A percentile compares a stretch with the other conserved stretches of the same genome.
These are phyloP conservation scores for Dothistroma pini DNA, from an alignment of 2,329 filamentous ascomycete genomes.

Conservation along the genomic window DNA sequence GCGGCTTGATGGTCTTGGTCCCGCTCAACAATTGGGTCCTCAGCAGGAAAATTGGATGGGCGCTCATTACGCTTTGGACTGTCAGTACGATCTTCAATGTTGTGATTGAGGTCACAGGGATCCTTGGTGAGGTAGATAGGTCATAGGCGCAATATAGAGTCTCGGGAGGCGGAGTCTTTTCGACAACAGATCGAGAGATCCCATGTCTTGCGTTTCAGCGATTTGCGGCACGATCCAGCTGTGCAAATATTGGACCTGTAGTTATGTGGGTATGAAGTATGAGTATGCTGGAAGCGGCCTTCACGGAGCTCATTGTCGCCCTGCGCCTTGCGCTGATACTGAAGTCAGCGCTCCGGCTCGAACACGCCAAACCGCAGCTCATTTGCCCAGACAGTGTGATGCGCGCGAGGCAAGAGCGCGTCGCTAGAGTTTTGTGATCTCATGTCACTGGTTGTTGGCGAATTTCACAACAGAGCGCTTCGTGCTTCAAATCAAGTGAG, in stretches of 20 bases:
- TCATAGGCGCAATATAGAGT: background rate
- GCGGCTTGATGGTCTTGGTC: conserved; percentile 73
- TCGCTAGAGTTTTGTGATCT: too few species aligned
- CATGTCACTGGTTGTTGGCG: too few species aligned
- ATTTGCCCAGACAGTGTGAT: too few species aligned
- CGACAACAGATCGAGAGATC: background rate
- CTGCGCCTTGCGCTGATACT: too few species aligned
- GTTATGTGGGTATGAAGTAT: background rate
- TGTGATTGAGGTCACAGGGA: conserved; percentile 62
- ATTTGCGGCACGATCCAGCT: background rate
- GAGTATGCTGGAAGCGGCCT: too few species aligned
- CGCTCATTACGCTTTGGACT: conserved; percentile 74
- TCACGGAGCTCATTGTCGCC: too few species aligned
- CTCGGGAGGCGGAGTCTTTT: background rate
- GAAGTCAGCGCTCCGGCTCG: too few species aligned
- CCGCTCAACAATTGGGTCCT: conserved; percentile 84
- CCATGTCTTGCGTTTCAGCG: background rate
- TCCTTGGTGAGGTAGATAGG: conserved; percentile 15
- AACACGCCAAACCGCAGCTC: too few species aligned
- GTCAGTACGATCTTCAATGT: conserved; percentile 79
- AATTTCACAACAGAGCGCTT: too few species aligned
- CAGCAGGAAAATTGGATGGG: conserved; percentile 76
- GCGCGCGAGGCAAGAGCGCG: too few species aligned
- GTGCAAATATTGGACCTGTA: background rate
- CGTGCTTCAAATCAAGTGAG: too few species aligned